Evolutionary conservation across 306 rosid genomes (phyloP).

Genomic region (Mimosa bimucronata): DNA sequence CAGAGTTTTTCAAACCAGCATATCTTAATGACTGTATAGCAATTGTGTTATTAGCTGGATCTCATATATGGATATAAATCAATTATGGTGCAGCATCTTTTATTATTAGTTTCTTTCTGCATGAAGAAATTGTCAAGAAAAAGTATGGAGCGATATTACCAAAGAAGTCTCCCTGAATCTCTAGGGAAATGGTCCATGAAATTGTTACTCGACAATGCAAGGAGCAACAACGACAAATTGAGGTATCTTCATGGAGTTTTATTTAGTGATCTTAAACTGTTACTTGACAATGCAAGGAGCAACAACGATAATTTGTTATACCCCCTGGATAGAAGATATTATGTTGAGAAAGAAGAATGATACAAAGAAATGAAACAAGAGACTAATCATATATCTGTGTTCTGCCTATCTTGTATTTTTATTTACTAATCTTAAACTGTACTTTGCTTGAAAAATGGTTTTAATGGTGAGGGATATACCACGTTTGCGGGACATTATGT

Average conservation of each 20-base stretch:
- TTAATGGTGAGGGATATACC: conserved; percentile 91
- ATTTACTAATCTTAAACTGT: too few relatives aligned
- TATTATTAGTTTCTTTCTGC: conserved; percentile 39
- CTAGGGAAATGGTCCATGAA: conserved; percentile 89
- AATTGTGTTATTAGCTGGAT: conserved; percentile 24
- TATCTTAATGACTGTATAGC: background rate
- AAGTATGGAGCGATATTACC: conserved; percentile 93
- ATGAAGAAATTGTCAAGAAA: conserved; percentile 80
- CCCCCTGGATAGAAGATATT: too few relatives aligned
- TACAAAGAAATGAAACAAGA: too few relatives aligned
- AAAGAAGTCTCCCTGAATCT: conserved; percentile 90
- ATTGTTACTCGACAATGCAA: conserved; percentile 83
- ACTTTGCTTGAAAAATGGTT: conserved; percentile 65
- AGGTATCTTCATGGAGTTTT: conserved; percentile 54
- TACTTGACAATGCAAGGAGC: too few relatives aligned
- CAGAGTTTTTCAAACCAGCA: conserved; percentile 34
- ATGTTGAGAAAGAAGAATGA: too few relatives aligned
- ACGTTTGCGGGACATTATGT: conserved; percentile 80
- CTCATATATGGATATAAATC: conserved; percentile 25
- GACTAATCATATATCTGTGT: too few relatives aligned
- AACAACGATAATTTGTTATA: too few relatives aligned
- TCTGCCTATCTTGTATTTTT: too few relatives aligned
- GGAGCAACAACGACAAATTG: conserved; percentile 95
- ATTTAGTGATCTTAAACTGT: conserved; percentile 37
- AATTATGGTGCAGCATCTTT: conserved; percentile 34